Base-by-base conservation (phyloP, 139 green algal genomes). In the Picocystis salinarum region DNA sequence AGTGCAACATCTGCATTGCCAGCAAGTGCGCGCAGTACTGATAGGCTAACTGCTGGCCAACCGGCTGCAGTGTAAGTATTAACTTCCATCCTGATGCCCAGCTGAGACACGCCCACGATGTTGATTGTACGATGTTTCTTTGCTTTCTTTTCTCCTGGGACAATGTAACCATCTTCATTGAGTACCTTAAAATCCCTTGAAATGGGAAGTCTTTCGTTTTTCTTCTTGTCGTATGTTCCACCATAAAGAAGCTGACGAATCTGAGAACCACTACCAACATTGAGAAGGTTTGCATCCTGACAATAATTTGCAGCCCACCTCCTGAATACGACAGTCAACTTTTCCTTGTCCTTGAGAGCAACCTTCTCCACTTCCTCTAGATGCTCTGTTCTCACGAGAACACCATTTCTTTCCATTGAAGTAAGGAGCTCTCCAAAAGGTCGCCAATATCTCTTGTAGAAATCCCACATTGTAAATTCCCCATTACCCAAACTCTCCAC, bases 401-500 rank as follows among this genome's bases (percentile, higher is more conserved):
- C 56, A 34, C 78, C 73, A 22, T 52, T 52, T n/a, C 50, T 37
- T 64, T 97, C 87, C 83, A 97, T 91, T 46, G 85, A 68, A 1
- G 81, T 93, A 29, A 97, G 70, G 46, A 96, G 56, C 46, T 77
- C 63, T 3, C 85, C 87, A 73, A 95, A 93, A 3, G 73, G 70
- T 24, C 49, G 42, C 75, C 75, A 90, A 48, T 73, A 74, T 18
- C 60, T 19, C 19, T 55, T 11, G 68, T 95, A 95, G 37, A 93
- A 56, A 31, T 92, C 72, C 68, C 61, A 85, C 45, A 83, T 60
- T 12, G 10, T 74, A 10, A 19, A 45, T 10, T 45, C 10, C 9
- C 26, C 9, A 11, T 44, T 20, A 44, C 10, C 9, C 36, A 42
- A 20, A 20, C 25, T 9, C 20, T 28, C 20, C 6, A 22, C 36